Conservation (phyloP, 2,329 filamentous ascomycete species). For the Fusarium mundagurra region DNA sequence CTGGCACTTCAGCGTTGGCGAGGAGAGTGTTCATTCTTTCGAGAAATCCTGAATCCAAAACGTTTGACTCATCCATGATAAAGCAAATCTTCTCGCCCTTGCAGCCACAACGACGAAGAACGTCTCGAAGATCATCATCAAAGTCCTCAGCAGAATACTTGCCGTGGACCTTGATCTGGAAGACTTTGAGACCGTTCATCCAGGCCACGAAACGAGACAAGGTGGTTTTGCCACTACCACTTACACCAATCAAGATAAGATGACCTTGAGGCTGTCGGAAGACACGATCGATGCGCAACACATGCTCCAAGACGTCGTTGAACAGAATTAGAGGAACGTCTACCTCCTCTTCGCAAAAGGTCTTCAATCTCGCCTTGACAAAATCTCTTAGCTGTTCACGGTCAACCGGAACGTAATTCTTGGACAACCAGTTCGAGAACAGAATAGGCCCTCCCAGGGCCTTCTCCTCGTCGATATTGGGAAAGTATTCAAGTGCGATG, state of each 20-base stretch:
- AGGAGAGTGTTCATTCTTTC: conserved; percentile 99
- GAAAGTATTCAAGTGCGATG: conserved; percentile 92
- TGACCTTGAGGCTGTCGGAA: conserved; percentile 98
- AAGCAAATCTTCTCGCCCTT: conserved; percentile 99
- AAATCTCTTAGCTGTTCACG: conserved; percentile 95
- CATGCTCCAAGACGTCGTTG: conserved; percentile 98
- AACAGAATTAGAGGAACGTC: conserved; percentile 99
- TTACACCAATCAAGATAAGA: conserved; percentile 97
- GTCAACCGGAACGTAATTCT: conserved; percentile 97
- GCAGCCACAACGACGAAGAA: conserved; percentile 91
- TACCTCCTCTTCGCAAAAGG: conserved; percentile 99
- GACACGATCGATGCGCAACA: conserved; percentile 96
- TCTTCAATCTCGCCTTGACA: conserved; percentile 95
- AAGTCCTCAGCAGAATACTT: conserved; percentile 99
- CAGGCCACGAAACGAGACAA: conserved; percentile 97
- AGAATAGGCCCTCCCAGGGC: conserved; percentile 93
- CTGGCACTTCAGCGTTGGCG: conserved; percentile 98
- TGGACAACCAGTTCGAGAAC: conserved; percentile 99
- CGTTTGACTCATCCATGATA: conserved; percentile 99
- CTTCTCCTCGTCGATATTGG: conserved; percentile 89
- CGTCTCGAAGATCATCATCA: conserved; percentile 94
- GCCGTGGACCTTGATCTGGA: conserved; percentile 99
- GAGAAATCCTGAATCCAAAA: conserved; percentile 97
- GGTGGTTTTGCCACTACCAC: conserved; percentile 98
- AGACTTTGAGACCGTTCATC: conserved; percentile 99